Evolutionary conservation across 179 eudicot species (phyloP), one percentile per base, ranked within the genome.

Genomic region (Sideroxylon spinosum): DNA sequence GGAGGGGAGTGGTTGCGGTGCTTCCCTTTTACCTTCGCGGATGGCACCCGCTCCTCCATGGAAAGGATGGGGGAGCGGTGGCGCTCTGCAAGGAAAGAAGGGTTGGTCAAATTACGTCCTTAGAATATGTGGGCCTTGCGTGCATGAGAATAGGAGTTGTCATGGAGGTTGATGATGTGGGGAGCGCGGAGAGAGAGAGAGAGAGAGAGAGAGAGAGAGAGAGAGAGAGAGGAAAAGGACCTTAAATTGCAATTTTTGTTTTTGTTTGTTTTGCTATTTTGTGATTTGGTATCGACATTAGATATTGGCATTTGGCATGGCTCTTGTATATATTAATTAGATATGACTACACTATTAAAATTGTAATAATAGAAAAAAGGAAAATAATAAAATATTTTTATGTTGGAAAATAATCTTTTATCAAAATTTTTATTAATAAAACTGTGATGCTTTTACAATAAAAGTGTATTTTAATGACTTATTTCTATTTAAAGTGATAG

Each of bases 11-110:
- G 67, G 0, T 8, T 76, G 67, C 75, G 64, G 26, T 62, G 26
- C 13, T 20, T 71, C 8, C 19, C 6, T 37, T 50, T 23, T 22
- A 19, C 57, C 20, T 16, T 29, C n/a, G 64, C 64, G 65, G 72
- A 44, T 53, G 61, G 81, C 66, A 37, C 82, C 79, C 85, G 79
- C 82, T 75, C 85, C 85, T 82, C 85, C 85, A 82, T 79, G 73
- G 60, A 10, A 74, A 82, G 82, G 82, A 82, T 75, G 79, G 76
- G 78, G 85, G 44, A 37, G 44, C 44, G 62, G 82, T 79, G 79
- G 84, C 29, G 81, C 63, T 66, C 25, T 26, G 57, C 9, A 61
- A 57, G 68, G 44, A 37, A 37, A 56, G 62, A 56, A 66, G 53
- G 69, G 61, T 59, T 63, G 78, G 25, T 22, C 17, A 26, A 67